Conservation (phyloP, 441 rosid species). For the Omphalea diandra region DNA sequence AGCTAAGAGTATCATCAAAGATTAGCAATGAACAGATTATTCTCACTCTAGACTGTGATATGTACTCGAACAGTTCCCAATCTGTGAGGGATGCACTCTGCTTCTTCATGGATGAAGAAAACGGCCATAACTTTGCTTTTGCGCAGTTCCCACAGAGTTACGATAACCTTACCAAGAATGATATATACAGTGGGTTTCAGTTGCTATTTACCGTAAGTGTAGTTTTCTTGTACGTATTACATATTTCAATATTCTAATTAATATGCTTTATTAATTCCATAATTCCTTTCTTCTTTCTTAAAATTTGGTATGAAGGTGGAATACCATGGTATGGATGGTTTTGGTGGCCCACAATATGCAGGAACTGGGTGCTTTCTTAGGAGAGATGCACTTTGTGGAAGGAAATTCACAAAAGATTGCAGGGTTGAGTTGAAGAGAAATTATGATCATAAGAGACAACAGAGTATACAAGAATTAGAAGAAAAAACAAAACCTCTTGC, state of each 20-base stretch:
- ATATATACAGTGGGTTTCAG: constrained; percentile 39
- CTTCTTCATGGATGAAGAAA: no score
- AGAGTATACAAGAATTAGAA: no score
- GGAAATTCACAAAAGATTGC: constrained; percentile 20
- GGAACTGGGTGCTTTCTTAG: constrained; percentile 82
- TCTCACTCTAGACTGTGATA: constrained; percentile 58
- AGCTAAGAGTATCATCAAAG: constrained; percentile 62
- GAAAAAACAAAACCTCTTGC: no score
- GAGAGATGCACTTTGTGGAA: constrained; percentile 61
- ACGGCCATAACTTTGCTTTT: constrained; percentile 50
- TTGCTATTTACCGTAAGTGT: constrained; percentile 35
- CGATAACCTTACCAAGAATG: constrained; percentile 51
- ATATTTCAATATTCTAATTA: no score
- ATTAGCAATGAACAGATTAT: constrained; percentile 55
- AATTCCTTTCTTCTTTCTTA: not conserved
- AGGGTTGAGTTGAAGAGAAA: constrained; percentile 27
- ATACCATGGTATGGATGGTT: constrained; percentile 57
- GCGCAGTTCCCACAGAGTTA: constrained; percentile 60
- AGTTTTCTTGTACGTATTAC: not conserved
- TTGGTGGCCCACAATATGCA: constrained; percentile 54
- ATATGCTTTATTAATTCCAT: not conserved
- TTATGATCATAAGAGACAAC: constrained; percentile 13
- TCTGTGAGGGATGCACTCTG: no score
- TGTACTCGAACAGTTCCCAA: no score
- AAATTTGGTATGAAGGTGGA: constrained; percentile 43